These are phyloP conservation scores for Curvularia spicifera DNA, from an alignment of 2,329 filamentous ascomycete species.

Conservation along the genomic window DNA sequence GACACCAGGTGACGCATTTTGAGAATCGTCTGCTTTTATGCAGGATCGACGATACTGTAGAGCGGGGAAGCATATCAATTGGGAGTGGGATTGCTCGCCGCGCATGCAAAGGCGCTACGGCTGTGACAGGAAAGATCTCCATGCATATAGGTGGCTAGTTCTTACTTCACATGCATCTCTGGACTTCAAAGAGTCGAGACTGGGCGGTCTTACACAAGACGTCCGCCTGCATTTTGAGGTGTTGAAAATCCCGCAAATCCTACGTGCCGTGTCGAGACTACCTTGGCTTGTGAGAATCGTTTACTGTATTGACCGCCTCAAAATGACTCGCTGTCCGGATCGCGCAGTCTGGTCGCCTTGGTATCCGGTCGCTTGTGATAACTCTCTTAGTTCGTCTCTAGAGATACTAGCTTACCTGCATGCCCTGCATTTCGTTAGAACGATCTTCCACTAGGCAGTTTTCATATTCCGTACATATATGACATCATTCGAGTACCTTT, in stretches of 20 bases:
- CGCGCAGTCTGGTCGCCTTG: not conserved
- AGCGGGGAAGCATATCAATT: constrained; percentile 13
- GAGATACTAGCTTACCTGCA: not conserved
- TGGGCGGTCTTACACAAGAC: not conserved
- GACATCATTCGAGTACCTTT: not conserved
- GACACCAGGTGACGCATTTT: constrained; percentile 11
- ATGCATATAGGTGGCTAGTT: constrained; percentile 7
- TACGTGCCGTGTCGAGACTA: not conserved
- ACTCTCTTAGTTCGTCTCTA: not conserved
- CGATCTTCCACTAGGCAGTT: not conserved
- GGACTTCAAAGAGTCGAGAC: not conserved
- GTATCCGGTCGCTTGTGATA: not conserved
- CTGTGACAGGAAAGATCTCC: constrained; percentile 12
- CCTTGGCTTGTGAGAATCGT: not conserved
- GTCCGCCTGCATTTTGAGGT: not conserved
- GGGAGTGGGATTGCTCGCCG: constrained; percentile 5
- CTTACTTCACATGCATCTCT: constrained; percentile 16
- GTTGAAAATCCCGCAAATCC: not conserved
- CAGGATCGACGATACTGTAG: constrained; percentile 15
- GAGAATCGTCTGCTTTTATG: constrained; percentile 8
- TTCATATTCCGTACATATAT: not conserved
- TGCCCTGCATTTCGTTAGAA: not conserved
- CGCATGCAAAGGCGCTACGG: constrained; percentile 11
- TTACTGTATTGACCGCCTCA: not conserved
- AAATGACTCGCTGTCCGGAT: not conserved